Evolutionary conservation across 108 stramenopile species (phyloP), one percentile per base, ranked within the genome.

Genomic region (Pseudonitzschia multiseries): DNA sequence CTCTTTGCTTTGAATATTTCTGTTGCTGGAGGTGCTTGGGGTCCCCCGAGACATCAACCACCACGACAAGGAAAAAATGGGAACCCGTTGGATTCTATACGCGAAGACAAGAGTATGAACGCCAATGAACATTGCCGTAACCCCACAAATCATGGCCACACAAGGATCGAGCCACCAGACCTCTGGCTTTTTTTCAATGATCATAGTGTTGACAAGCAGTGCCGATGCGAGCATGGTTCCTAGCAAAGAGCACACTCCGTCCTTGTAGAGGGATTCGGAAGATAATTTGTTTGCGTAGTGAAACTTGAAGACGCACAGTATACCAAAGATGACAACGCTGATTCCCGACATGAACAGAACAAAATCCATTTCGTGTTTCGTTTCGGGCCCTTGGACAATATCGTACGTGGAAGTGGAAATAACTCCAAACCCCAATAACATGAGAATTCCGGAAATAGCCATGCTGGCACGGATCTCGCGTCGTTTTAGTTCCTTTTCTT

Each of bases 201-300:
- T 86, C 8, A 84, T 20, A 14, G 89, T 87, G 18, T 85, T 93
- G 31, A 84, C 56, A 54, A 93, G 84, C 14, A 93, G 66, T 26
- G 89, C 88, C 29, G 41, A 79, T 14, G 86, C 78, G 20, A 93
- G 70, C 29, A 86, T 61, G 5, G 89, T 83, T 28, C 89, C 92
- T 76, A 93, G 87, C 60, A 90, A 65, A 27, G 86, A 87, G 69
- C 92, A 93, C 33, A 90, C 70, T 9, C 86, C 92, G 78, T 93
- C 92, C 70, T 90, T 93, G 61, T 87, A 68, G 41, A 93, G 57
- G 17, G 82, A 81, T 43, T 83, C 68, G 8, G 84, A 86, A 29
- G 79, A 53, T 75, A 93, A 65, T n/a, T 56, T 70, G 4, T 40
- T 68, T 1, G 89, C 78, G 63, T 87, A 90, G 27, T 84, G 84